phyloP scores from a whole-genome alignment of 768 basidiomycete species.

The Collybia nuda region DNA sequence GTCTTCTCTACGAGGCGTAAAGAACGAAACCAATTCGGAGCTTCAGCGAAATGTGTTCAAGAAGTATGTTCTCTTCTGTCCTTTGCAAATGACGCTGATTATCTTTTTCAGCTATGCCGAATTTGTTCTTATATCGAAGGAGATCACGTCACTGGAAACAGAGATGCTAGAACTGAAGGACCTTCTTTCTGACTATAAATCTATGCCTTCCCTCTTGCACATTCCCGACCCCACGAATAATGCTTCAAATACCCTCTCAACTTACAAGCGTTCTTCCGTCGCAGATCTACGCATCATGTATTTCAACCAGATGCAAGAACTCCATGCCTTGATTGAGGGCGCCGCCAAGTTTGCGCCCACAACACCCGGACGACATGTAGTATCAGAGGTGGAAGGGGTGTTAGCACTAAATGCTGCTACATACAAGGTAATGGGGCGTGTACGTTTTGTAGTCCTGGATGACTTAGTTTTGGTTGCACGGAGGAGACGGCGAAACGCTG shows the following conservation, averaged over 20 bases:
- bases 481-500: slow-evolving; percentile 65
- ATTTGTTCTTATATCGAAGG: slow-evolving; percentile 95
- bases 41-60: slow-evolving; percentile 94
- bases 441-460: slow-evolving; percentile 88
- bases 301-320: slow-evolving; percentile 88
- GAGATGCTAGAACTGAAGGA: slow-evolving; percentile 98
- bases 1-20: slow-evolving; percentile 69
- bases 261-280: slow-evolving; percentile 81
- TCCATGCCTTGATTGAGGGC: slow-evolving; percentile 90
- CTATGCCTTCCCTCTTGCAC: slow-evolving; percentile 90
- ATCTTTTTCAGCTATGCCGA: slow-evolving; percentile 79
- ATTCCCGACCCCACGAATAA: slow-evolving; percentile 79
- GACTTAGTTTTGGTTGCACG: slow-evolving; percentile 89
- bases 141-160: slow-evolving; percentile 93
- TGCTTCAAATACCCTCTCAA: slow-evolving; percentile 41
- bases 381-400: slow-evolving; percentile 82
- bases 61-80: slow-evolving; percentile 50
- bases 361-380: slow-evolving; percentile 87
- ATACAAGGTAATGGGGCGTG: slow-evolving; percentile 86
- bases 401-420: slow-evolving; percentile 90
- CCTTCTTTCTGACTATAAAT: slow-evolving; percentile 91
- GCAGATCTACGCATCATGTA: slow-evolving; percentile 94
- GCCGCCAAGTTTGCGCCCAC: slow-evolving; percentile 94
- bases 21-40: slow-evolving; percentile 73
- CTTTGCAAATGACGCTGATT: slow-evolving; percentile 4